These are phyloP conservation scores for Chlorociboria aeruginascens DNA, from an alignment of 495 filamentous ascomycete species.

Conservation along the genomic window DNA sequence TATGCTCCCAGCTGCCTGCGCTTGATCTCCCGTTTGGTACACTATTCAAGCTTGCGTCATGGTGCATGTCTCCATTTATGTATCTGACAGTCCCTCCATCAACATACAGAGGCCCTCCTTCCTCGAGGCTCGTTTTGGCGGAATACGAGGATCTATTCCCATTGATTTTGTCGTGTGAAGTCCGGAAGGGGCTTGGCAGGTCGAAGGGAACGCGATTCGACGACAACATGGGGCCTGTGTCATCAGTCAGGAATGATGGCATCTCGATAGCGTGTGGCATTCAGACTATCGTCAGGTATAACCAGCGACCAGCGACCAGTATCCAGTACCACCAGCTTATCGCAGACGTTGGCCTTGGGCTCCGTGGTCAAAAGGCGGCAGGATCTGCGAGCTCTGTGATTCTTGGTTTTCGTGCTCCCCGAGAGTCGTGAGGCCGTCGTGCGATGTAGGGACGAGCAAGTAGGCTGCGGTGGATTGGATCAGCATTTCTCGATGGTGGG, in stretches of 20 bases:
- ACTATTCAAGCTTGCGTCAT: conserved; percentile 23
- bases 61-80: conserved; percentile 26
- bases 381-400: conserved; percentile 6
- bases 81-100: conserved; percentile 15
- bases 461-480: conserved; percentile 3
- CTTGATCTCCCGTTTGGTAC: conserved; percentile 24
- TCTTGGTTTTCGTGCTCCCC: too few relatives aligned
- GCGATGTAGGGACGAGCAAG: background rate
- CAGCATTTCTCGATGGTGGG: conserved; percentile 10
- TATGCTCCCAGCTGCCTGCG: conserved; percentile 32
- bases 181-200: conserved; percentile 25
- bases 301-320: too few relatives aligned
- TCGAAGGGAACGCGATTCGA: conserved; percentile 21
- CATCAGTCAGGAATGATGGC: conserved; percentile 46
- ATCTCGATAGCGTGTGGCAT: conserved; percentile 31
- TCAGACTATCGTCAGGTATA: conserved; percentile 10
- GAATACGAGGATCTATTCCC: conserved; percentile 16
- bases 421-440: background rate
- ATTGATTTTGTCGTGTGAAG: conserved; percentile 24
- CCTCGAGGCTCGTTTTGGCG: conserved; percentile 20
- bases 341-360: conserved; percentile 4
- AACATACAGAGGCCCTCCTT: conserved; percentile 8
- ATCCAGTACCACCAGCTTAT: conserved; percentile 8
- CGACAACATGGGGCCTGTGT: conserved; percentile 28
- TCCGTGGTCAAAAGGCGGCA: conserved; percentile 8